Base-by-base conservation (phyloP, 202 grass and related monocot species). In the Zoysia matrella region DNA sequence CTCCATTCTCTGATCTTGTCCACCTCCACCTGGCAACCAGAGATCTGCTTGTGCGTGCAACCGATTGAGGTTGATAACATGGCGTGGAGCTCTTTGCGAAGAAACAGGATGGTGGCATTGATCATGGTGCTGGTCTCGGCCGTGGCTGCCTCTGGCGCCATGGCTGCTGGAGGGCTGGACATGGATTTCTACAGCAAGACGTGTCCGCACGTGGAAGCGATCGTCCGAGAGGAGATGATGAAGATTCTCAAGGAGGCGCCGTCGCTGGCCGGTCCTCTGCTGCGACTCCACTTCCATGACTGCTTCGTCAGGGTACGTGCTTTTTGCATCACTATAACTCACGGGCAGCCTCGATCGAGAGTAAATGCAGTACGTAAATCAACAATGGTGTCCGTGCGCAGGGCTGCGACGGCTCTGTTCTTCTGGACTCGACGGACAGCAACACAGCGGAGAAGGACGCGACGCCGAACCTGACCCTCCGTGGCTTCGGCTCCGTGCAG, bases 401-500 rank as follows among this genome's bases (percentile, higher is more conserved):
- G 84, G 94, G 91, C 4, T 97, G 94, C 74, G 94, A 97, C 82
- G 94, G 55, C 0, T 97, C 94, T 7, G 91, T 97, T 57, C 91
- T 97, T 0, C 68, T 97, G 40, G 89, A 97, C 87, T 97, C 94
- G 14, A 90, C 80, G 4, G 45, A 57, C 7, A 60, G 6, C 57
- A 90, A 74, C 57, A 52, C 58, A 4, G 87, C 94, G 1, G 94
- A 97, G 89, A 97, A 86, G 66, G 91, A 92, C 48, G 87, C 87
- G 3, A 30, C 3, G 41, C 94, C 94, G 0, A 97, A 97, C 84
- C 81, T 40, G 0, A 97, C 49, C 9, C 91, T 97, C 30, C 86
- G 87, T 0, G 94, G 91, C 1, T 97, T 94, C 65, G 87, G 80
- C 63, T 75, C 87, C 15, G 84, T 97, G 63, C 85, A 90, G 51